Evolutionary conservation across 2,329 filamentous ascomycete genomes (phyloP), one percentile per base, ranked within the genome.

Genomic region (Ophiostoma pallidulum): DNA sequence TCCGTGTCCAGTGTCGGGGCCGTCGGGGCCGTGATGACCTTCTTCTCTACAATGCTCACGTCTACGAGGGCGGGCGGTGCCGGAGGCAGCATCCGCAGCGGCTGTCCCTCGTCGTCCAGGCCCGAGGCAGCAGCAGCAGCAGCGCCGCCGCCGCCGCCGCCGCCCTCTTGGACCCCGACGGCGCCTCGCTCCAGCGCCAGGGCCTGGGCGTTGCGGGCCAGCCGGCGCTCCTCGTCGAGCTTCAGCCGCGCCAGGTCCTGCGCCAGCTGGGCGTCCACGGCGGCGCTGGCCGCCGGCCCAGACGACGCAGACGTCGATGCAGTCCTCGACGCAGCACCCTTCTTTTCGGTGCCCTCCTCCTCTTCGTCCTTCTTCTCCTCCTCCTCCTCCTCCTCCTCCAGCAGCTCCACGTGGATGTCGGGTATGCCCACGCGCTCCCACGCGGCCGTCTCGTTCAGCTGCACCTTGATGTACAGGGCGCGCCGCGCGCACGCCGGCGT

Each of bases 391-490:
- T 77, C 76, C 62, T 94, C 87, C 46, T 87, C 80, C 1, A 84
- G 63, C 31, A 88, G 59, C 31, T 83, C 73, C 52, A 88, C 77
- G 37, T 70, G 62, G 35, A 76, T 72, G 18, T 73, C 70, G 2
- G 68, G 67, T 26, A 74, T 73, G 4, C 76, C 79, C 5, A 75
- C 76, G 45, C 90, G 74, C 64, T 92, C 80, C 88, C 90, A 95
- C 0, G 86, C 86, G 0, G 89, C 87, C 53, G 84, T 82, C 60
- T 92, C 85, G 54, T 77, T 83, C 33, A 97, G 75, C 70, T 98
- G 92, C 20, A 94, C 85, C 59, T 89, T 86, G 57, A 97, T 74
- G 64, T 89, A 95, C 55, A 94, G 71, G 3, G 86, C 89, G 41
- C 86, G 75, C 54, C 79, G 77, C 2, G 86, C 86, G 66, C 92